Evolutionary conservation across 2,329 filamentous ascomycete genomes (phyloP), one percentile per base, ranked within the genome.

Genomic region (Xylariaceae sp.): DNA sequence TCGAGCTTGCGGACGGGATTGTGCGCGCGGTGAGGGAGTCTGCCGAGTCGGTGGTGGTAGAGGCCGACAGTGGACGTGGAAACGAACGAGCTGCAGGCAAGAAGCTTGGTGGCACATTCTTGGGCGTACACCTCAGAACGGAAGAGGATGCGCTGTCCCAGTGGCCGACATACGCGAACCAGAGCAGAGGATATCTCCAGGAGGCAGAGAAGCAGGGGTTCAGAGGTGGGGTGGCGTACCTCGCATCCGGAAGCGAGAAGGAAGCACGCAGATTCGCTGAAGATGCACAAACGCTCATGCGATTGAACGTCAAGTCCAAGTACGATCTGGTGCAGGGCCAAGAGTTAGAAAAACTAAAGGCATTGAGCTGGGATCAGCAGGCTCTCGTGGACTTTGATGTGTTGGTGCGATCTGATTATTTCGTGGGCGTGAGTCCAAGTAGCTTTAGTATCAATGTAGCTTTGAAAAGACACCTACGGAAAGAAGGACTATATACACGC

Each of bases 381-480:
- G 75, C 73, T 1, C 65, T 77, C 0, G 66, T 77, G 2, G 75
- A 77, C 51, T 76, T 72, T 43, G 59, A 72, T 1, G 72, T 75
- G 4, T 58, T 77, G 30, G 60, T 76, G 21, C 53, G 65, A 33
- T 64, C 69, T 16, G 67, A 73, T 44, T 73, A 73, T 51, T 77
- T 77, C 50, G 57, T 76, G 0, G 74, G 74, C 4, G 75, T 77
- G 36, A 78, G 72, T 16, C 77, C 76, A 1, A 77, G 75, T 51
- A 77, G 75, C 7, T 80, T 79, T 46, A 75, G 76, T 37, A 74
- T 78, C 65, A 77, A 75, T 37, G 72, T 79, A 15, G 74, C 75
- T 6, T 60, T 75, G 33, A 78, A 76, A 61, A 64, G 76, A 23
- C 76, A 78, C 58, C 65, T 78, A 5, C 68, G 70, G 23, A 58